phyloP scores from a whole-genome alignment of 495 filamentous ascomycete species.

The Aspergillus kassunensis region DNA sequence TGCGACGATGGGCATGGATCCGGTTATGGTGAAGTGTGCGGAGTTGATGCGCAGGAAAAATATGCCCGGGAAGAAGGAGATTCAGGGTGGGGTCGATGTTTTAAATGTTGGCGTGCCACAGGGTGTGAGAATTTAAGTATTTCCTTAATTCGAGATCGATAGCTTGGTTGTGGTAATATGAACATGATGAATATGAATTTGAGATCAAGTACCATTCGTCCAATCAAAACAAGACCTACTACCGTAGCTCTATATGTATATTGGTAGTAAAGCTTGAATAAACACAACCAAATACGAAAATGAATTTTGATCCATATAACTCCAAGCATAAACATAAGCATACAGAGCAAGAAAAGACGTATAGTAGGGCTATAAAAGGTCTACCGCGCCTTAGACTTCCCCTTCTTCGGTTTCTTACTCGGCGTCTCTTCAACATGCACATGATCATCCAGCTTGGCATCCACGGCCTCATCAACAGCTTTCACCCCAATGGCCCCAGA shows the following conservation, averaged over 20 bases:
- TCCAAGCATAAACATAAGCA: conserved; percentile 11
- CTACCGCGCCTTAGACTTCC: conserved; percentile 11
- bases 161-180: no score
- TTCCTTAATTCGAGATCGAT: no score
- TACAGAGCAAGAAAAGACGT: background rate
- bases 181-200: no score
- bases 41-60: conserved; percentile 80
- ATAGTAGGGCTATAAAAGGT: no score
- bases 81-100: conserved; percentile 71
- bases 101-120: conserved; percentile 54
- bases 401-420: conserved; percentile 19
- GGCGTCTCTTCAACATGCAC: conserved; percentile 5
- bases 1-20: conserved; percentile 86
- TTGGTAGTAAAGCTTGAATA: background rate
- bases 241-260: background rate
- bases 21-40: conserved; percentile 73
- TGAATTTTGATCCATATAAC: conserved; percentile 14
- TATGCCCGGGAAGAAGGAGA: conserved; percentile 79
- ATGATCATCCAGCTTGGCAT: no score
- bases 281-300: background rate
- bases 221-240: no score
- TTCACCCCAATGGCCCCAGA: conserved; percentile 11
- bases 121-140: conserved; percentile 17
- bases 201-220: no score
- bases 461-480: background rate